Evolutionary conservation across 2,329 filamentous ascomycete genomes (phyloP).

Genomic region (Alternaria sp.): DNA sequence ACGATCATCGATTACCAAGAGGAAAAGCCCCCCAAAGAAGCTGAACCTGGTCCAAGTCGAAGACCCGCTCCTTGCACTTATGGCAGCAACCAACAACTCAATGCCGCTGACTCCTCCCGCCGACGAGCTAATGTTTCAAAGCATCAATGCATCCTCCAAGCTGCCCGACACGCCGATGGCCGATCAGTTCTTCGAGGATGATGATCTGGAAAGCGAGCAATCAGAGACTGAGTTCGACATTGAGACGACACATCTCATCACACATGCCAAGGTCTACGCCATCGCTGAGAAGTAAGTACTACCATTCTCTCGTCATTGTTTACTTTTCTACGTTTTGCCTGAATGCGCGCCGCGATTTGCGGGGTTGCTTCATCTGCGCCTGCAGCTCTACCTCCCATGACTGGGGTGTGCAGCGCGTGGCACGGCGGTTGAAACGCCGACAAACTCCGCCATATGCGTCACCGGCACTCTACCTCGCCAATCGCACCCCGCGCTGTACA

Average conservation of each 20-base stretch:
- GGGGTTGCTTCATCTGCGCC: constrained; percentile 15
- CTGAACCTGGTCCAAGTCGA: constrained; percentile 44
- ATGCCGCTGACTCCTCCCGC: constrained; percentile 36
- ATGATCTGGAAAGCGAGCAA: constrained; percentile 36
- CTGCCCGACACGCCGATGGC: constrained; percentile 39
- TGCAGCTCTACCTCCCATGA: constrained; percentile 7
- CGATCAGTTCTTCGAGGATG: constrained; percentile 44
- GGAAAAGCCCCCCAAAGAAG: constrained; percentile 30
- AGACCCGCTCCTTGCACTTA: constrained; percentile 48
- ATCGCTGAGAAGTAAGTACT: constrained; percentile 56
- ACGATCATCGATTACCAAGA: constrained; percentile 20
- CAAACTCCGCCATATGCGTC: constrained; percentile 42
- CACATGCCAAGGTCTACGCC: constrained; percentile 58
- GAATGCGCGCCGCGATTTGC: constrained; percentile 19
- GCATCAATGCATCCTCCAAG: constrained; percentile 34
- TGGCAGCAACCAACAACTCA: constrained; percentile 30
- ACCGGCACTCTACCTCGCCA: constrained; percentile 29
- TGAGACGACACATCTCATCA: constrained; percentile 52
- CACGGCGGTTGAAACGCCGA: constrained; percentile 31
- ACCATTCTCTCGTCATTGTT: constrained; percentile 15
- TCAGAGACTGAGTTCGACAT: constrained; percentile 45
- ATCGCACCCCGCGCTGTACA: constrained; percentile 24
- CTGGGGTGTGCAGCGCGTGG: constrained; percentile 27
- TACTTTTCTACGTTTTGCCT: constrained; percentile 18
- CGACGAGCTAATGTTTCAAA: constrained; percentile 30